Percentiles rank a stretch among this genome's conserved stretches.
These are phyloP conservation scores for Russula sp. DNA, from an alignment of 768 basidiomycete species.

Conservation along the genomic window DNA sequence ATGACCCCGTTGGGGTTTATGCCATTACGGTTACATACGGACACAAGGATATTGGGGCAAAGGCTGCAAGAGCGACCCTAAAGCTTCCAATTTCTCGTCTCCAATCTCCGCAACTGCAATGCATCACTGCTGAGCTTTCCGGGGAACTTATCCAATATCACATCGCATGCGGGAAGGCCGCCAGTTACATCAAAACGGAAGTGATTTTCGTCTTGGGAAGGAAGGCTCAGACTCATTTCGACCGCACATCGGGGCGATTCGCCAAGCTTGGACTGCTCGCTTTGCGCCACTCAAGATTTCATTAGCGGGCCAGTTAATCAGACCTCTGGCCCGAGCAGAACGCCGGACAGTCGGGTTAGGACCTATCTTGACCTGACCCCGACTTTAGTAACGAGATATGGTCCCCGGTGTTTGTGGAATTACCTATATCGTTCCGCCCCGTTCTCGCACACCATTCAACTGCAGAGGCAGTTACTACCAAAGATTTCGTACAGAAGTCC, in stretches of 20 bases:
- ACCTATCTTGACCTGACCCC: background rate
- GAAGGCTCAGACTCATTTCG: background rate
- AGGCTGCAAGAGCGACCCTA: conserved; percentile 5
- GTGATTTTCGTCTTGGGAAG: background rate
- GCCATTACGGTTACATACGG: conserved; percentile 2
- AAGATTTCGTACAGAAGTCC: background rate
- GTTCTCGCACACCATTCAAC: conserved; percentile 1
- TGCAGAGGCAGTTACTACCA: background rate
- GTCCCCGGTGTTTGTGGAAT: background rate
- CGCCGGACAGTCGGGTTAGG: no score
- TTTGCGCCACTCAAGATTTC: background rate
- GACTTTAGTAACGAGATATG: background rate
- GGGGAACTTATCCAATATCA: conserved; percentile 1
- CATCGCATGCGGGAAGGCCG: background rate
- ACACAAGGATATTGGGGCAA: background rate
- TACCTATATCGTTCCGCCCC: background rate
- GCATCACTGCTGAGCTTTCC: background rate
- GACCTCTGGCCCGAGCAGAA: no score
- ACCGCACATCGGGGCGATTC: background rate
- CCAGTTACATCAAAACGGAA: background rate
- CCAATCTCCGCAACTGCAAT: background rate
- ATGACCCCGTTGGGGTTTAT: conserved; percentile 18
- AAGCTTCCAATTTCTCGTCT: background rate
- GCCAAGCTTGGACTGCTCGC: background rate
- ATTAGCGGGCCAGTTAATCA: background rate